Evolutionary conservation across 805 yeast species (phyloP), one percentile per base, ranked within the genome.

Genomic region (Candida succiphila): DNA sequence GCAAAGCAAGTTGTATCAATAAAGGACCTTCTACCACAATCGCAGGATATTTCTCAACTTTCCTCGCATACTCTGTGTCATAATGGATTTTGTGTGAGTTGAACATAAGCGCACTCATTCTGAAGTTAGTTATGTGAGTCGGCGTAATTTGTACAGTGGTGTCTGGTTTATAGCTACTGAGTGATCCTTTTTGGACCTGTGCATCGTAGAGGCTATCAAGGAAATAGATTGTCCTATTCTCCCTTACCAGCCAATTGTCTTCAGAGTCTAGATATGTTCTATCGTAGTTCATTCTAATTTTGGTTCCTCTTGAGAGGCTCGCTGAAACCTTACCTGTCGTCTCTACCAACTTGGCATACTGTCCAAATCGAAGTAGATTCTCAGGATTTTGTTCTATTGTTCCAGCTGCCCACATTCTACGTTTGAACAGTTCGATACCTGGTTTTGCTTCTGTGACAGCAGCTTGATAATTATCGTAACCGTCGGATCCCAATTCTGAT

Each of bases 11-110:
- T 7, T 80, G 75, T 1, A 82, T 68, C 37, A 82, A 60, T 34
- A 88, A 61, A 1, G 96, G 96, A 0, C 95, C 98, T 29, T 84
- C 95, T 0, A 80, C 77, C 1, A 89, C 57, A 0, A 78, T 52
- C 24, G 63, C 61, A 0, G 78, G 76, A 32, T 85, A 71, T 1
- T 70, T 64, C 47, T 89, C 97, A 2, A 45, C 46, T 0, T 49
- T 36, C 4, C 34, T 43, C 7, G 85, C 67, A 50, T 83, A 84
- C 1, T 42, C 41, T 5, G 54, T 51, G 48, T 84, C 83, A 52
- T 75, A 78, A 56, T 89, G 98, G 26, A 89, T 84, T 37, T 69
- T 67, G 55, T 89, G 98, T 4, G 94, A 66, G 51, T 89, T 89
- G 58, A 77, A 78, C 1, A 92, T 78, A 34, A 92, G 52, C 10